Conservation (phyloP, 768 basidiomycete species). For the Amyloporia xantha region DNA sequence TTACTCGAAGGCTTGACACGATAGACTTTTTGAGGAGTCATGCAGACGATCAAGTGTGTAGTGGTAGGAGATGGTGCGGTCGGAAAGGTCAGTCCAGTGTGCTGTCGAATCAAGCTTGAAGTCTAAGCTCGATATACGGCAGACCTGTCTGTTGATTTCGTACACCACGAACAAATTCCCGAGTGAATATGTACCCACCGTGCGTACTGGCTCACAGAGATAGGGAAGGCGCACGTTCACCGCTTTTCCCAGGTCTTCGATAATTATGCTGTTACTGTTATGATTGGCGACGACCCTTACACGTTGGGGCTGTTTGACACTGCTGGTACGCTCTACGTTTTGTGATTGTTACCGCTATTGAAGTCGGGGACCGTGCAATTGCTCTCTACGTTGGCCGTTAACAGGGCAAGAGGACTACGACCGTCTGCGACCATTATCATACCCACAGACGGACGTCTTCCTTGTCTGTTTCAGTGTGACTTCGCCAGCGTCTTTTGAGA, state of each 20-base stretch:
- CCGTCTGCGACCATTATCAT: conserved; percentile 95
- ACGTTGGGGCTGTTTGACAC: conserved; percentile 98
- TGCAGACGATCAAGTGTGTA: conserved; percentile 98
- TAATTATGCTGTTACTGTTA: conserved; percentile 99
- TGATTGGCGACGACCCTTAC: conserved; percentile 99
- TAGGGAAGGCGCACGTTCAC: background rate
- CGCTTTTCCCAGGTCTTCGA: conserved; percentile 66
- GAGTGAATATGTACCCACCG: conserved; percentile 98
- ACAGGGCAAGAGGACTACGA: conserved; percentile 99
- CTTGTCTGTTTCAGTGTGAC: conserved; percentile 99
- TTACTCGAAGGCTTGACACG: conserved; percentile 4
- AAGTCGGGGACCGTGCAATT: too few relatives aligned
- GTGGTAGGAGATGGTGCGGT: conserved; percentile 98
- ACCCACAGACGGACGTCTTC: conserved; percentile 99
- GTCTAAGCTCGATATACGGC: background rate
- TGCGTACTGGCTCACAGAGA: conserved; percentile 35
- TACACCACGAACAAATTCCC: conserved; percentile 98
- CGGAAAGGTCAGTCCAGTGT: conserved; percentile 70
- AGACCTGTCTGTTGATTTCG: conserved; percentile 96
- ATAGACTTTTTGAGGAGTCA: conserved; percentile 29
- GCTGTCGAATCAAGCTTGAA: background rate
- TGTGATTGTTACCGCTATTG: background rate
- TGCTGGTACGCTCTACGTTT: conserved; percentile 76
- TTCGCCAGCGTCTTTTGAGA: conserved; percentile 96
- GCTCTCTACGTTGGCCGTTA: conserved; percentile 8